Percentiles rank a stretch among this genome's conserved stretches.
Conservation (phyloP, 768 basidiomycete species). For the Podaxis sp. region DNA sequence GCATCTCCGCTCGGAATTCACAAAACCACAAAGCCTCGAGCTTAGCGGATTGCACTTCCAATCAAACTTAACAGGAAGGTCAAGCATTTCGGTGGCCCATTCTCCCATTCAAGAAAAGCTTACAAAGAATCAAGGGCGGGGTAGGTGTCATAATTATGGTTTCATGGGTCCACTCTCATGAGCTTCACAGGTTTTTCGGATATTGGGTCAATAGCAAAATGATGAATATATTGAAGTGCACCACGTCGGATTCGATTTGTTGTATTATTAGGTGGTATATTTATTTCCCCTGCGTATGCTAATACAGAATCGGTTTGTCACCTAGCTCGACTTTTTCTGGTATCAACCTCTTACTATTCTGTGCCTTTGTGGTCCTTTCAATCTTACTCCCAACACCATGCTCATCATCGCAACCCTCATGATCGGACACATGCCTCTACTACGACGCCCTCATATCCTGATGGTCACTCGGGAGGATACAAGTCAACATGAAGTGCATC, state of each 20-base stretch:
- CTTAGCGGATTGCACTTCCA: not conserved
- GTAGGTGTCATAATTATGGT: not conserved
- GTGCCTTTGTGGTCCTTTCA: not conserved
- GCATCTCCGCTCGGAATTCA: conserved; percentile 8
- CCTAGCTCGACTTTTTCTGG: not conserved
- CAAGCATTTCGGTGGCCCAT: not conserved
- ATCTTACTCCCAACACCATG: not conserved
- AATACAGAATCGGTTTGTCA: not conserved
- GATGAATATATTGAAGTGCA: not conserved
- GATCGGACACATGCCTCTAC: conserved; percentile 44
- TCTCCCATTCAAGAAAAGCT: not conserved
- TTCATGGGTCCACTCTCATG: not conserved
- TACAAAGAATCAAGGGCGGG: not conserved
- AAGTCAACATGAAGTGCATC: conserved; percentile 26
- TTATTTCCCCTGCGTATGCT: not conserved
- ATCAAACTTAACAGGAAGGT: not conserved
- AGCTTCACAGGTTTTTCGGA: not conserved
- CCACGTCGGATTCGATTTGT: not conserved
- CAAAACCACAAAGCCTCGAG: conserved; percentile 2
- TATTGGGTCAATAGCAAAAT: not conserved
- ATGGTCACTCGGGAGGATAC: conserved; percentile 32
- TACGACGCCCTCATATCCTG: conserved; percentile 45
- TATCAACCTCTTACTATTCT: not conserved
- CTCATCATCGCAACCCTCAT: conserved; percentile 23
- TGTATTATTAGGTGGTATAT: not conserved